A percentile compares a stretch with the other conserved stretches of the same genome.
phyloP scores from a whole-genome alignment of 106 monocot species.

The Apostasia ramifera region DNA sequence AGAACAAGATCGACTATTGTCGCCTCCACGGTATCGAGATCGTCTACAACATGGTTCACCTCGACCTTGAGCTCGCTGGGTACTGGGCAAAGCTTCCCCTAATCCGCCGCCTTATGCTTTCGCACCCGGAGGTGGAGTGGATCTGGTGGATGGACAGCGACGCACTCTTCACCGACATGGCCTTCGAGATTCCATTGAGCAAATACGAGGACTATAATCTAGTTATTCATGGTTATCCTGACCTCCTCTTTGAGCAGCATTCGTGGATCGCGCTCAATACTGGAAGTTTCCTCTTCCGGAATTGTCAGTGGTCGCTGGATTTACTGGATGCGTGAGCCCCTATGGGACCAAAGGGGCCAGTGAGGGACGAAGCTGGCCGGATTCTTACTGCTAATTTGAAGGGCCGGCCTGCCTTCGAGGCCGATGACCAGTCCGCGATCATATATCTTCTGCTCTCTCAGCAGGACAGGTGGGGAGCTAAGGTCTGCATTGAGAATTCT shows the following conservation, averaged over 20 bases:
- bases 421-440: conserved; percentile 80
- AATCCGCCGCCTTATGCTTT: conserved; percentile 49
- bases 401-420: conserved; percentile 74
- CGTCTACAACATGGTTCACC: conserved; percentile 72
- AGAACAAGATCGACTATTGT: conserved; percentile 90
- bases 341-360: conserved; percentile 63
- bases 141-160: conserved; percentile 93
- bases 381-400: conserved; percentile 49
- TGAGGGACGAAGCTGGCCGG: conserved; percentile 59
- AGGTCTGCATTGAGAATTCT: conserved; percentile 57
- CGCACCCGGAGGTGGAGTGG: conserved; percentile 84
- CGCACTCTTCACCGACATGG: conserved; percentile 81
- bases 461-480: conserved; percentile 48
- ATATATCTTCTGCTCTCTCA: conserved; percentile 63
- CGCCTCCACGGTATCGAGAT: conserved; percentile 76
- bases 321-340: conserved; percentile 77
- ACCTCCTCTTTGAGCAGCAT: conserved; percentile 60
- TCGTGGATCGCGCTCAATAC: conserved; percentile 75
- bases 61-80: conserved; percentile 56
- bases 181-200: conserved; percentile 51
- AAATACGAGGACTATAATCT: conserved; percentile 44
- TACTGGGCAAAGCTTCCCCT: conserved; percentile 82
- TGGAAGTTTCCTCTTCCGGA: conserved; percentile 62
- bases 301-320: conserved; percentile 77
- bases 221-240: conserved; percentile 70